Evolutionary conservation across 371 early-diverging fungal species (phyloP).

Genomic region (Mortierella sp.): DNA sequence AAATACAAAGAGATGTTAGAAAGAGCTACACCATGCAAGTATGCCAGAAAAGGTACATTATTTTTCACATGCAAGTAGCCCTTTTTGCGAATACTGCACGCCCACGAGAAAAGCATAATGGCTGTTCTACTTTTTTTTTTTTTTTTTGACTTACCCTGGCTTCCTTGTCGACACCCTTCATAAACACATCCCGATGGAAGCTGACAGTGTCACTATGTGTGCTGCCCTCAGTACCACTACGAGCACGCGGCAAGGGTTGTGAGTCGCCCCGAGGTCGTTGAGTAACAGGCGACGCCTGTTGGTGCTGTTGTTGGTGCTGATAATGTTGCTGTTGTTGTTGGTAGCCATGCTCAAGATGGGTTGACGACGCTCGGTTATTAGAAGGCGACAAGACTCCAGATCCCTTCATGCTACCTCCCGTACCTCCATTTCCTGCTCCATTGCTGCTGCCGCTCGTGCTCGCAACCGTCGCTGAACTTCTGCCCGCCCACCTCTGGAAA

Average conservation of each 20-base stretch:
- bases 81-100: neutral
- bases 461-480: conserved; percentile 11
- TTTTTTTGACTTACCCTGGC: conserved; percentile 65
- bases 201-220: conserved; percentile 44
- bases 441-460: neutral
- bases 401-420: conserved; percentile 5
- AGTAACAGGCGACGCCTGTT: neutral
- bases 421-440: too few relatives aligned
- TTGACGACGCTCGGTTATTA: conserved; percentile 12
- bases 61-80: conserved; percentile 4
- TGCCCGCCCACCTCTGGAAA: conserved; percentile 43
- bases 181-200: conserved; percentile 75
- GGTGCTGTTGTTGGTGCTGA: neutral
- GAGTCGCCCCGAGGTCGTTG: neutral
- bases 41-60: neutral
- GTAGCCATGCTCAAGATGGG: conserved; percentile 12
- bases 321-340: neutral
- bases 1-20: neutral
- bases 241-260: conserved; percentile 7
- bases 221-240: conserved; percentile 30
- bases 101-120: neutral
- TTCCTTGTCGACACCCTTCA: conserved; percentile 78
- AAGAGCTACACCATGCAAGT: neutral
- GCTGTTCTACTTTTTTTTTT: too few relatives aligned
- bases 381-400: conserved; percentile 15